Conservation (phyloP, 2,329 filamentous ascomycete species). For the Colletotrichum sp. region DNA sequence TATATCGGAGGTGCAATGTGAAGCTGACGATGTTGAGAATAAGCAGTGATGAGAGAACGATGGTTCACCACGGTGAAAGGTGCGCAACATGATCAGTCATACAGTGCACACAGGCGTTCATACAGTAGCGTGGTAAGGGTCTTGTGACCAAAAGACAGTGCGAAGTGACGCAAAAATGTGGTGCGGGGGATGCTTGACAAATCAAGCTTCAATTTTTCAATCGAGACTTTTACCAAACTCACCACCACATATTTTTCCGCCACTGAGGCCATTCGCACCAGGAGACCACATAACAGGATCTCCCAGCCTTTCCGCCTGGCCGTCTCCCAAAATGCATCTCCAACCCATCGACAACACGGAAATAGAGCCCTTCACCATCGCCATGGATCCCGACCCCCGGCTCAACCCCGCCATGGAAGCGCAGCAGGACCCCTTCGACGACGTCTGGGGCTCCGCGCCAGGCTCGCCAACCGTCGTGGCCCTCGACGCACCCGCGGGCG, state of each 20-base stretch:
- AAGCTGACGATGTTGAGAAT: neutral
- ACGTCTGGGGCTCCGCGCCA: constrained; percentile 26
- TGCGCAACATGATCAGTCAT: neutral
- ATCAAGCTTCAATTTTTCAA: constrained; percentile 12
- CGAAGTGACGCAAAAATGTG: neutral
- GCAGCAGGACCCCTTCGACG: constrained; percentile 22
- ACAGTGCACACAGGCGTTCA: neutral
- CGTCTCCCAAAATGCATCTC: constrained; percentile 17
- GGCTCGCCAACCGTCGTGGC: constrained; percentile 4
- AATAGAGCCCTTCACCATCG: constrained; percentile 21
- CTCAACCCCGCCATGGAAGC: neutral
- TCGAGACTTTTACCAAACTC: neutral
- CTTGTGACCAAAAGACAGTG: neutral
- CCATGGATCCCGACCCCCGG: constrained; percentile 11
- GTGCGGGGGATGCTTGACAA: constrained; percentile 15
- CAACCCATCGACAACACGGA: constrained; percentile 24
- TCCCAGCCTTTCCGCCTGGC: neutral
- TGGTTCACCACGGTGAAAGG: neutral
- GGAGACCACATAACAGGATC: neutral
- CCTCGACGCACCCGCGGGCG: neutral
- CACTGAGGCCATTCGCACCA: neutral
- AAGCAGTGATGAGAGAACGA: neutral
- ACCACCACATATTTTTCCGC: neutral
- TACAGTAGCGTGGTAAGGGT: rapidly evolving
- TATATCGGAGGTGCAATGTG: neutral